These are phyloP conservation scores for Moricandia moricandioides DNA, from an alignment of 345 rosid species.

Conservation along the genomic window DNA sequence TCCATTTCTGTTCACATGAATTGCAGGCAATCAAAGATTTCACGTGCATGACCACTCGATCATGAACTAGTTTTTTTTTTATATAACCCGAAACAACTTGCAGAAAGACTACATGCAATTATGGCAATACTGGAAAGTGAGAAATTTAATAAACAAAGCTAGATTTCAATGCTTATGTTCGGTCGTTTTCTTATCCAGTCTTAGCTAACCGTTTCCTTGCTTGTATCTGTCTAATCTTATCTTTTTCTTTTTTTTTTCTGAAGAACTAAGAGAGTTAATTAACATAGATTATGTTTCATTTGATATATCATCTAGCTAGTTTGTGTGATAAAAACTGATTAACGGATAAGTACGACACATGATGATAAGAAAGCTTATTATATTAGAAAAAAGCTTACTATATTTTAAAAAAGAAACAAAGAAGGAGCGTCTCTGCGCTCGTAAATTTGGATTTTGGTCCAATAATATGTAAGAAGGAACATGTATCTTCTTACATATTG, in stretches of 20 bases:
- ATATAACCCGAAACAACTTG: not conserved
- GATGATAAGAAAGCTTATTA: not conserved
- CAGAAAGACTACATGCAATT: not conserved
- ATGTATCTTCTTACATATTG: not conserved
- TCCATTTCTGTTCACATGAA: too few relatives aligned
- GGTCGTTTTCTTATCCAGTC: slow-evolving; percentile 7
- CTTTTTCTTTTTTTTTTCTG: not conserved
- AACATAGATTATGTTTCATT: not conserved
- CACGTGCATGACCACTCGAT: not conserved
- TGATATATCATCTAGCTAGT: not conserved
- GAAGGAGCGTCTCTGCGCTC: not conserved
- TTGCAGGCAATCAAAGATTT: too few relatives aligned
- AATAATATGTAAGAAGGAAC: not conserved
- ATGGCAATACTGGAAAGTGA: not conserved
- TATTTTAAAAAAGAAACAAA: not conserved
- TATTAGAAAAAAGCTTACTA: too few relatives aligned
- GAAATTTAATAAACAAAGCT: not conserved
- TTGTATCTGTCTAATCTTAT: not conserved
- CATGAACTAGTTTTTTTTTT: not conserved
- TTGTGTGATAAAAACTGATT: not conserved
- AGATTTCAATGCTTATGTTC: not conserved
- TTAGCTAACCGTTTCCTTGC: not conserved
- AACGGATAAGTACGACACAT: not conserved
- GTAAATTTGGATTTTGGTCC: slow-evolving; percentile 21
- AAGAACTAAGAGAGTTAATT: not conserved